Evolutionary conservation across 2,329 filamentous ascomycete species (phyloP).

Genomic region (Calonectria leucothoes): DNA sequence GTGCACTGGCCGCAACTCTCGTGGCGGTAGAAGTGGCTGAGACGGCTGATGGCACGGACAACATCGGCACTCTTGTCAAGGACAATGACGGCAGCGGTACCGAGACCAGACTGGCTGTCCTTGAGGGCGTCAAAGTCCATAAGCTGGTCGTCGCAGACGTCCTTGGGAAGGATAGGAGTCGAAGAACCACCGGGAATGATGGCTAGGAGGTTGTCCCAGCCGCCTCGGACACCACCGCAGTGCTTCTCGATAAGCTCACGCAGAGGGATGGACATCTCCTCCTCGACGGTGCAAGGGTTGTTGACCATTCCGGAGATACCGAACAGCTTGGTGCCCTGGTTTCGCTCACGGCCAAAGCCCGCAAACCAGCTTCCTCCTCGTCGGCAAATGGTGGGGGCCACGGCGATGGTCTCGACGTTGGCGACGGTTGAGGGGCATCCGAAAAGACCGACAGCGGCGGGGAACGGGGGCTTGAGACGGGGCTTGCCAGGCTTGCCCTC

Average conservation of each 20-base stretch:
- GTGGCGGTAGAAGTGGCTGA: conserved; percentile 98
- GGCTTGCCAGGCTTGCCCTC: conserved; percentile 99
- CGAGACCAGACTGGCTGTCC: conserved; percentile 96
- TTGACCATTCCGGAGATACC: conserved; percentile 99
- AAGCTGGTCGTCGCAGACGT: conserved; percentile 90
- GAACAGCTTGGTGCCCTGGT: conserved; percentile 97
- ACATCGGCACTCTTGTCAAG: conserved; percentile 99
- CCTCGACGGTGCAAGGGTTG: conserved; percentile 97
- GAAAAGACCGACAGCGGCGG: conserved; percentile 95
- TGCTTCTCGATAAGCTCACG: conserved; percentile 98
- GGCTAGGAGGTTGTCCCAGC: conserved; percentile 97
- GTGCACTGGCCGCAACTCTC: conserved; percentile 99
- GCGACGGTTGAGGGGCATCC: conserved; percentile 98
- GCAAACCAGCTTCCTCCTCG: conserved; percentile 95
- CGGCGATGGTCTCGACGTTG: conserved; percentile 97
- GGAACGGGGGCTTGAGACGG: conserved; percentile 98
- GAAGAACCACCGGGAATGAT: conserved; percentile 97
- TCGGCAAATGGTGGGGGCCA: conserved; percentile 94
- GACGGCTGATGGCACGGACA: conserved; percentile 90
- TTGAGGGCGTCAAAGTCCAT: conserved; percentile 99
- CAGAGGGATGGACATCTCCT: conserved; percentile 98
- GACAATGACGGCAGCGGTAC: conserved; percentile 97
- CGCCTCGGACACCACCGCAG: conserved; percentile 94
- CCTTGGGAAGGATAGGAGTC: conserved; percentile 93
- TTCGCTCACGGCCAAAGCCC: conserved; percentile 92